phyloP scores from a whole-genome alignment of 768 basidiomycete genomes.

The Chlorophyllum brunneum region DNA sequence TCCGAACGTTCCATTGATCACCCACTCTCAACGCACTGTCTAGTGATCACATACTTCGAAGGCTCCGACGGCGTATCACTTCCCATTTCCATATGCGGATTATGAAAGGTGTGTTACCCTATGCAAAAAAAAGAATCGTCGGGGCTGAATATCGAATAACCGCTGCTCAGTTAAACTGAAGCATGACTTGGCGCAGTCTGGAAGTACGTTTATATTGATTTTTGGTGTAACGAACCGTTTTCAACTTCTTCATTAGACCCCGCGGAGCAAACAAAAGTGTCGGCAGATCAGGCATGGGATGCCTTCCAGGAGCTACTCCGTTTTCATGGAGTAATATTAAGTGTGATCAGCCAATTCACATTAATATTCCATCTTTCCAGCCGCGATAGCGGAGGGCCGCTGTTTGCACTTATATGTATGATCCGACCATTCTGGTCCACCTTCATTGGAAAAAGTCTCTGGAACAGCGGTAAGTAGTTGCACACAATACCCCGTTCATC shows the following conservation, averaged over 20 bases:
- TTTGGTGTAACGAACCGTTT: background rate
- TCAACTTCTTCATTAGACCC: background rate
- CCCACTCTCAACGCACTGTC: background rate
- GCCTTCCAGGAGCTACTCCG: background rate
- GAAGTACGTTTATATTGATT: background rate
- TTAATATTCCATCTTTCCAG: slow-evolving; percentile 3
- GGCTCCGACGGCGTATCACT: background rate
- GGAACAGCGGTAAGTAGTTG: slow-evolving; percentile 9
- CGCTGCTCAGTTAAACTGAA: background rate
- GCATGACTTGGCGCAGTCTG: slow-evolving; percentile 4
- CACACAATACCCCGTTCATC: background rate
- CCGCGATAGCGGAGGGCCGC: slow-evolving; percentile 4
- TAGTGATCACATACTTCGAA: background rate
- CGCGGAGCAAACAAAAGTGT: background rate
- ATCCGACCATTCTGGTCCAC: background rate
- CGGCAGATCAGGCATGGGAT: background rate
- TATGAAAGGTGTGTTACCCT: slow-evolving; percentile 4
- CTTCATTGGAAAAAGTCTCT: background rate
- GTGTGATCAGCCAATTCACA: slow-evolving; percentile 5
- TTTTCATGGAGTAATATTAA: background rate
- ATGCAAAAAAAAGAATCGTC: too few relatives aligned
- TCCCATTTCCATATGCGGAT: slow-evolving; percentile 9
- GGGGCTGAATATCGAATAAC: background rate
- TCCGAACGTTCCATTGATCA: background rate
- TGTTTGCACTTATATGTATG: slow-evolving; percentile 3